Evolutionary conservation across 1,139 yeast genomes (phyloP).

Genomic region (Scheffersomyces parashehatae): DNA sequence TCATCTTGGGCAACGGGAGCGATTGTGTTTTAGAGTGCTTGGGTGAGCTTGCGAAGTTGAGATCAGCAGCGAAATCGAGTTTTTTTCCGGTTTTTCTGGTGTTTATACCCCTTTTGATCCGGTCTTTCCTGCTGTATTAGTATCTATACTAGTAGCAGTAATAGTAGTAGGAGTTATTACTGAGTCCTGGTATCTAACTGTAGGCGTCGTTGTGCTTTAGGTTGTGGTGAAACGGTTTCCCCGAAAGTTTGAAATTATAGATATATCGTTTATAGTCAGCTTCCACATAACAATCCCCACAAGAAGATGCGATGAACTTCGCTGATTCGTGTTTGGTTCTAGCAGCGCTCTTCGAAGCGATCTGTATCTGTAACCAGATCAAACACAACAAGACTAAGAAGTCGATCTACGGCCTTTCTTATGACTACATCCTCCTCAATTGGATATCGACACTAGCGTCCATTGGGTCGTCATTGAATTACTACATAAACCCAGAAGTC

Average conservation of each 20-base stretch:
- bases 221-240: not conserved
- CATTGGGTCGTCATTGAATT: slow-evolving; percentile 14
- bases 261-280: no score
- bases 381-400: slow-evolving; percentile 18
- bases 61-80: no score
- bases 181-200: no score
- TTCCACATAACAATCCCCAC: no score
- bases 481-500: slow-evolving; percentile 10
- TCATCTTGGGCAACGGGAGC: no score
- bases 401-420: slow-evolving; percentile 31
- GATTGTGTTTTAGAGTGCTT: no score
- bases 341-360: slow-evolving; percentile 2
- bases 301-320: not conserved
- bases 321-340: slow-evolving; percentile 3
- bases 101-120: no score
- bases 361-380: slow-evolving; percentile 14
- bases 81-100: no score
- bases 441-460: slow-evolving; percentile 12
- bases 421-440: slow-evolving; percentile 21
- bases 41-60: no score
- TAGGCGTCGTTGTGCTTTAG: not conserved
- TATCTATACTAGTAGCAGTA: no score
- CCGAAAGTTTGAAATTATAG: not conserved
- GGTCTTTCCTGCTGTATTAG: no score
- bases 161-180: no score